These are phyloP conservation scores for Candida railenensis DNA, from an alignment of 805 yeast genomes.

Conservation along the genomic window DNA sequence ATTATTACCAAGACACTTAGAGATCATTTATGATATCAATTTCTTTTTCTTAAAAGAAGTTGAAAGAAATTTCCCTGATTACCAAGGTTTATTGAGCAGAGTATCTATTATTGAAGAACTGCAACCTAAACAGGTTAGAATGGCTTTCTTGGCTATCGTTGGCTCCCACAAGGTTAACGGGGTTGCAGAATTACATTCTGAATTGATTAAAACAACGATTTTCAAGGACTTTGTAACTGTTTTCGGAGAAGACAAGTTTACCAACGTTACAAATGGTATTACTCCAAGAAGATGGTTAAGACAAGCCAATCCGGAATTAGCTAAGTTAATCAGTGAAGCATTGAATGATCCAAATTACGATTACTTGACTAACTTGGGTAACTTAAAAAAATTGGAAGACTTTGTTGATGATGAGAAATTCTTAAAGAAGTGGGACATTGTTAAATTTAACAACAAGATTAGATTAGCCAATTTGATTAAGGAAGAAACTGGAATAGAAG, in stretches of 20 bases:
- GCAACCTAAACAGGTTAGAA: conserved; percentile 77
- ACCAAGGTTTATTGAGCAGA: conserved; percentile 58
- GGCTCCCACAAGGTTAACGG: conserved; percentile 95
- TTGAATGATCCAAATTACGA: conserved; percentile 64
- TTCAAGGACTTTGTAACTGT: conserved; percentile 86
- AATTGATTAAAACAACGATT: conserved; percentile 82
- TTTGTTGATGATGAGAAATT: conserved; percentile 69
- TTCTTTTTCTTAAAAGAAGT: conserved; percentile 74
- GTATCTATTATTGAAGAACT: conserved; percentile 88
- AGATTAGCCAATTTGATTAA: conserved; percentile 68
- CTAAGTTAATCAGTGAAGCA: conserved; percentile 69
- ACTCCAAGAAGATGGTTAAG: conserved; percentile 96
- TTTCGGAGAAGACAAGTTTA: conserved; percentile 80
- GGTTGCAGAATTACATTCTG: conserved; percentile 94
- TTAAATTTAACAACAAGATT: conserved; percentile 68
- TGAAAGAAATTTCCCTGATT: conserved; percentile 73
- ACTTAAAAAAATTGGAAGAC: conserved; percentile 64
- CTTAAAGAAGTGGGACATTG: conserved; percentile 65
- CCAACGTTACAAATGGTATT: conserved; percentile 91
- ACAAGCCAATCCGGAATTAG: conserved; percentile 85
- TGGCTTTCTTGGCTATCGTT: conserved; percentile 88
- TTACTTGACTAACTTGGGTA: conserved; percentile 65
- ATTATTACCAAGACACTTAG: conserved; percentile 86
- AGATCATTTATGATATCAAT: conserved; percentile 85
- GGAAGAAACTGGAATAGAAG: conserved; percentile 58